phyloP scores from a whole-genome alignment of 148 eudicot genomes.

The Chenopodium berlandieri region DNA sequence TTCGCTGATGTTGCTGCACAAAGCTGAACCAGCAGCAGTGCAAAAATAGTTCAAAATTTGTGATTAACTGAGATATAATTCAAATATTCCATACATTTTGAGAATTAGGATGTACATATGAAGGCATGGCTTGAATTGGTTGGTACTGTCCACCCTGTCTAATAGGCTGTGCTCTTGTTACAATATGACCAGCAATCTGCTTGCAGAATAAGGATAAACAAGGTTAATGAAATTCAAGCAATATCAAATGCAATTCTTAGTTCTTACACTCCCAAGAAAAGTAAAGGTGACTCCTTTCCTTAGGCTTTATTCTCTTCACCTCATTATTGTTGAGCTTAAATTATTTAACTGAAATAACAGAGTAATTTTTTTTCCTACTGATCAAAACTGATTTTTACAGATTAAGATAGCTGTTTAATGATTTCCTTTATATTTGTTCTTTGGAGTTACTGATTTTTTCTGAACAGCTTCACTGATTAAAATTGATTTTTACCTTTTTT shows the following conservation, averaged over 20 bases:
- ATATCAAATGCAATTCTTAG: background rate
- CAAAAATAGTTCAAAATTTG: background rate
- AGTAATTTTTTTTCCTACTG: too few relatives aligned
- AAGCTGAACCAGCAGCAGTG: slow-evolving; percentile 5
- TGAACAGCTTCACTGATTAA: too few relatives aligned
- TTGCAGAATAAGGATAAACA: slow-evolving; percentile 11
- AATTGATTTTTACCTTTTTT: too few relatives aligned
- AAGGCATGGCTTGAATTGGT: slow-evolving; percentile 51
- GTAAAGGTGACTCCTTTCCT: background rate
- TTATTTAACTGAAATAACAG: too few relatives aligned
- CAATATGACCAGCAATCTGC: slow-evolving; percentile 56
- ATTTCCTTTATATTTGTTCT: too few relatives aligned
- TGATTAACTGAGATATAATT: background rate
- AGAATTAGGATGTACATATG: slow-evolving; percentile 51
- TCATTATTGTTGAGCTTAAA: too few relatives aligned
- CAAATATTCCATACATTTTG: slow-evolving; percentile 54
- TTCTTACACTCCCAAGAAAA: background rate
- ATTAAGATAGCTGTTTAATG: too few relatives aligned
- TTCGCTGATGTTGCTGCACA: background rate
- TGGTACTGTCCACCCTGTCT: slow-evolving; percentile 62
- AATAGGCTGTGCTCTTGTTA: slow-evolving; percentile 54
- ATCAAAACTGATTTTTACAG: too few relatives aligned
- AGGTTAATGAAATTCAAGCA: slow-evolving; percentile 6
- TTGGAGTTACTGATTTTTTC: too few relatives aligned
- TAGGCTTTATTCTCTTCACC: too few relatives aligned